These are phyloP conservation scores for Eutrema heterophyllum DNA, from an alignment of 345 rosid genomes.

Conservation along the genomic window DNA sequence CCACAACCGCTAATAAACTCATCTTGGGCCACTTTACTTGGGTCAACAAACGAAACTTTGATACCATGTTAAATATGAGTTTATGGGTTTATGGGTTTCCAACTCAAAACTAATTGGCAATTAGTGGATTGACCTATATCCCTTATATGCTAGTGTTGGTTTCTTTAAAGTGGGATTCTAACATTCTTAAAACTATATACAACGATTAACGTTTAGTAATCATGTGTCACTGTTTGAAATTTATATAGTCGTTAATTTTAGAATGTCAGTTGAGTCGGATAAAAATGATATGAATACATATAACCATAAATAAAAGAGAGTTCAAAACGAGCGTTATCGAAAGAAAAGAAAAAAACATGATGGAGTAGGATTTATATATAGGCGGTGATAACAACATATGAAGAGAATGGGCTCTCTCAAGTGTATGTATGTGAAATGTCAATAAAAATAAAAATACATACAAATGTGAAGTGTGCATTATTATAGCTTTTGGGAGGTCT, in stretches of 20 bases:
- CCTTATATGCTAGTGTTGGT: too few relatives aligned
- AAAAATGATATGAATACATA: background rate
- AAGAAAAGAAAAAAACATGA: background rate
- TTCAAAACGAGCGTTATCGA: background rate
- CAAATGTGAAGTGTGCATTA: constrained; percentile 23
- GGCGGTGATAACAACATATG: constrained; percentile 23
- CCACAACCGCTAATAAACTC: too few relatives aligned
- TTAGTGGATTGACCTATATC: too few relatives aligned
- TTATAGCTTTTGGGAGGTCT: constrained; percentile 24
- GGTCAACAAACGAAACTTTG: too few relatives aligned
- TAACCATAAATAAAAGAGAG: background rate
- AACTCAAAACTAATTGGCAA: too few relatives aligned
- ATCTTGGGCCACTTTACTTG: too few relatives aligned
- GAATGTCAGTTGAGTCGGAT: background rate
- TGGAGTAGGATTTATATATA: background rate
- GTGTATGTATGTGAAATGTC: constrained; percentile 9
- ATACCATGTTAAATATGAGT: too few relatives aligned
- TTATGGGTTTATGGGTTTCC: too few relatives aligned
- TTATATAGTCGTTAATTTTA: background rate
- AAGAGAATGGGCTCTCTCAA: constrained; percentile 24
- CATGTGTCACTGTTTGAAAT: background rate
- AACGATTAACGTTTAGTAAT: background rate
- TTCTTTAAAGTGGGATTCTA: too few relatives aligned
- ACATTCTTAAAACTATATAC: background rate
- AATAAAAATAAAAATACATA: constrained; percentile 15